phyloP scores from a whole-genome alignment of 2,329 filamentous ascomycete genomes.

The Fusarium siculi region DNA sequence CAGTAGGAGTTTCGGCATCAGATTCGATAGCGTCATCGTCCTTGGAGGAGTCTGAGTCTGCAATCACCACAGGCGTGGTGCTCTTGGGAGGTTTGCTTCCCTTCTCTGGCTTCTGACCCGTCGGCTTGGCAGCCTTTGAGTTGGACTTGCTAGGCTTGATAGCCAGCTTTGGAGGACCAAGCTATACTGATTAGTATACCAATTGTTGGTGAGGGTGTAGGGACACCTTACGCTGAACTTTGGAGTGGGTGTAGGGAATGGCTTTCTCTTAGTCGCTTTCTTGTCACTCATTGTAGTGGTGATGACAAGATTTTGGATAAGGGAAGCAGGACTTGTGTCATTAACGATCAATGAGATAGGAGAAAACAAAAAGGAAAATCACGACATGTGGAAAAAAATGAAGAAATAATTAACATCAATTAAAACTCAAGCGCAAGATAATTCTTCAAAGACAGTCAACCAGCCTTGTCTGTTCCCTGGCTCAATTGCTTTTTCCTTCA shows the following conservation, averaged over 20 bases:
- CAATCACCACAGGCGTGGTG: background rate
- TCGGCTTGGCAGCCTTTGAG: no score
- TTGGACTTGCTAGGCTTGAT: no score
- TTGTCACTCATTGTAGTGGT: no score
- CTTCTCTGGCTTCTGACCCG: background rate
- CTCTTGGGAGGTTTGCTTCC: background rate
- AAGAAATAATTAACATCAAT: background rate
- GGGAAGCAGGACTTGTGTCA: background rate
- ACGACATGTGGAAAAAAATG: rapidly evolving
- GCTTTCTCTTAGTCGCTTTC: no score
- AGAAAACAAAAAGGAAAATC: background rate
- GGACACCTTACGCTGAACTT: background rate
- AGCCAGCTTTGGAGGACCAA: no score
- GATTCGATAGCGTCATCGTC: no score
- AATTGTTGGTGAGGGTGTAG: background rate
- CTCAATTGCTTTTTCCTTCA: background rate
- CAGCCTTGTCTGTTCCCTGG: background rate
- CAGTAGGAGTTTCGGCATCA: no score
- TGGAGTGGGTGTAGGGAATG: background rate
- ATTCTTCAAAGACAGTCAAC: background rate
- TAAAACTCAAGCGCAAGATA: background rate
- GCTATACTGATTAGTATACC: background rate
- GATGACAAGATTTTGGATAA: no score
- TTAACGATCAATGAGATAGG: background rate
- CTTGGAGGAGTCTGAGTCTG: background rate